Evolutionary conservation across 2,329 filamentous ascomycete species (phyloP), one percentile per base, ranked within the genome.

Genomic region (Didymella segeticola): DNA sequence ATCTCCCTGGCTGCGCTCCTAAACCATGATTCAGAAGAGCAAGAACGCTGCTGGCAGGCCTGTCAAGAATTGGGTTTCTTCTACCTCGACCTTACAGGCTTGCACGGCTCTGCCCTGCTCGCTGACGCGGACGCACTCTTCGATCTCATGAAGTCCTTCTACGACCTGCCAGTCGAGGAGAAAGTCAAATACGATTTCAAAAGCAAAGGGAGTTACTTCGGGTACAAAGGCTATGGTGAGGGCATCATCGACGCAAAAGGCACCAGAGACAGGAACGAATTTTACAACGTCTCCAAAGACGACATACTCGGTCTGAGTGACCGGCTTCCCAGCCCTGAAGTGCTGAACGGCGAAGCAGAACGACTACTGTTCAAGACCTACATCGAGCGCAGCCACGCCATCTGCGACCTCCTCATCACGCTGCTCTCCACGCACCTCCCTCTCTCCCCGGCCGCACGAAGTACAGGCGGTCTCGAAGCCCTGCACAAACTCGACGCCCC

Each of bases 241-340:
- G 75, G 74, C 4, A 66, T 80, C 1, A 71, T 82, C 10, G 82
- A 85, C 58, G 69, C 69, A 5, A 54, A 76, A 17, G 82, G 83
- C 0, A 82, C 78, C 5, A 66, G 70, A 22, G 82, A 84, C 57
- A 68, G 78, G 30, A 82, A 82, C 56, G 81, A 84, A 56, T 83
- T 83, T 51, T 84, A 83, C 67, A 83, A 84, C 66, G 77, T 83
- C 20, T 80, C 78, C 10, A 83, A 83, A 71, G 80, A 84, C 59
- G 80, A 83, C 47, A 76, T 83, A 26, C 59, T 84, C 3, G 73
- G 67, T 19, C 43, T 78, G 3, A 70, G 68, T 2, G 55, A 29
- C 1, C 14, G 30, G 10, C 25, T 53, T 15, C 36, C 49, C 6
- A 14, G 29, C 4, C 49, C 49, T 7, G 37, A 12, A 8, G 37